Evolutionary conservation across 2,329 filamentous ascomycete genomes (phyloP), one percentile per base, ranked within the genome.

Genomic region (Hymenoscyphus linearis): DNA sequence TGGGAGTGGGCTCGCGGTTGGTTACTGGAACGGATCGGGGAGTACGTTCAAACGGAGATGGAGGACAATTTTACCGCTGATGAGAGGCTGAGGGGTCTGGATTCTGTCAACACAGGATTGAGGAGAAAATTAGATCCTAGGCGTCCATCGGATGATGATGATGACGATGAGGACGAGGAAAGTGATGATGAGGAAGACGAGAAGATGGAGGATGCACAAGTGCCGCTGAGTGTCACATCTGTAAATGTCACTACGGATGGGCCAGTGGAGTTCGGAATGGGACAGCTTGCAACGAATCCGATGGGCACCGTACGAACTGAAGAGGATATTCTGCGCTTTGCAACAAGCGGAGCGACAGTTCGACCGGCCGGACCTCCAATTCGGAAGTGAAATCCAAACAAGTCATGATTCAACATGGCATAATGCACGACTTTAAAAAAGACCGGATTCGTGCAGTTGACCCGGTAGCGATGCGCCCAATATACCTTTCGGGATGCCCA

Each of bases 51-150:
- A 36, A 73, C 77, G 36, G 78, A 85, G 65, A 83, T 79, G 68
- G 77, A 78, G n/a, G 86, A 89, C 60, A 80, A 86, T 60, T 95
- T 86, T 72, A 93, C 89, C 1, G 78, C 84, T 3, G 86, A 87
- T 68, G 91, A 95, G 77, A 80, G 83, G 57, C 84, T 82, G 62
- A 70, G 73, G 62, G 90, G 90, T 6, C 74, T 88, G 12, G 83
- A 89, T 69, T 87, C 85, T 67, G 87, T 93, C 53, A 80, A 86
- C 40, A 93, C 90, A 0, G 90, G 90, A 0, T 73, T 95, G 70
- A 81, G 74, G 70, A 80, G 83, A 34, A 69, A 68, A 22, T 44
- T 68, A 55, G 56, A 69, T 14, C 63, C 63, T 36, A 44, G 35
- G 25, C 44, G 26, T 14, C 58, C 58, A 5, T 31, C 27, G 27